Evolutionary conservation across 2,329 filamentous ascomycete species (phyloP).

Genomic region (Fusarium sp.): DNA sequence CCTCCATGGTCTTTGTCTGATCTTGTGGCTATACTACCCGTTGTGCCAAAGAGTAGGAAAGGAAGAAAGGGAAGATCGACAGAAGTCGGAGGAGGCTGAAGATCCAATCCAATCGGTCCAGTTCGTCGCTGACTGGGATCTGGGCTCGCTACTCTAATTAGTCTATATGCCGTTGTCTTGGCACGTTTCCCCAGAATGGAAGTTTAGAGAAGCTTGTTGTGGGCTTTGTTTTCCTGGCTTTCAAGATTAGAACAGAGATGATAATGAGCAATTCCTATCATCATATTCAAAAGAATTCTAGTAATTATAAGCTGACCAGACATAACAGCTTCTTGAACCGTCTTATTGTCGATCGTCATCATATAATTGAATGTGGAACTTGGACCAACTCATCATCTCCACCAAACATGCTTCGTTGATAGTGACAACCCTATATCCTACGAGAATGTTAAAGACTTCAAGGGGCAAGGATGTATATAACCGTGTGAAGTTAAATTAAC

Average conservation of each 20-base stretch:
- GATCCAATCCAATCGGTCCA: constrained; percentile 14
- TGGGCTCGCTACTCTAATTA: constrained; percentile 22
- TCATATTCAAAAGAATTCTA: not conserved
- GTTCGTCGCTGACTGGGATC: constrained; percentile 13
- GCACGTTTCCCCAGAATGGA: constrained; percentile 34
- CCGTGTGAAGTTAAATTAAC: not conserved
- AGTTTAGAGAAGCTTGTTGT: constrained; percentile 6
- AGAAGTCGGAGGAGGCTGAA: constrained; percentile 33
- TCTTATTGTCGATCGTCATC: not conserved
- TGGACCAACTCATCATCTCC: constrained; percentile 29
- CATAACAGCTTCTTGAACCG: not conserved
- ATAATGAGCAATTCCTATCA: not conserved
- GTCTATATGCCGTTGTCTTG: constrained; percentile 24
- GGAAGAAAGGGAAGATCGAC: constrained; percentile 4
- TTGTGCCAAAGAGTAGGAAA: not conserved
- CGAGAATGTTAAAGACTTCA: not conserved
- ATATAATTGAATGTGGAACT: constrained; percentile 12
- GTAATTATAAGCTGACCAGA: not conserved
- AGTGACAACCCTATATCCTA: not conserved
- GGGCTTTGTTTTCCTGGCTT: not conserved
- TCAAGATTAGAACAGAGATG: not conserved
- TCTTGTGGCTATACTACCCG: not conserved
- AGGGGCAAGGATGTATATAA: not conserved
- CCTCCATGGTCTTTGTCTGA: constrained; percentile 12
- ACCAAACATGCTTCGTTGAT: not conserved